Conservation (phyloP, 495 filamentous ascomycete genomes). For the Xylaria cubensis region DNA sequence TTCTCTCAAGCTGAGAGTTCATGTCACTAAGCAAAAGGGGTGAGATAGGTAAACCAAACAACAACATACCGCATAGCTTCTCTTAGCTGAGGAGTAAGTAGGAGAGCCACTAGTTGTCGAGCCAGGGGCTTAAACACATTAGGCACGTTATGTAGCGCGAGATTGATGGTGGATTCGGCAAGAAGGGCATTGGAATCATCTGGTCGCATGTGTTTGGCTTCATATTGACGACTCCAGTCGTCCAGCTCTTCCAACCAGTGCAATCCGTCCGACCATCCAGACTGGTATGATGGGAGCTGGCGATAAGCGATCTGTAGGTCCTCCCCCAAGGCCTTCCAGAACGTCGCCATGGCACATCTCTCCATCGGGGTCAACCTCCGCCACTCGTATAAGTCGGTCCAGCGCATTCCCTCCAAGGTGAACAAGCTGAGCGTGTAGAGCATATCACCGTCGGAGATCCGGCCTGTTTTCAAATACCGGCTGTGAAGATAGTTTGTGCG, state of each 20-base stretch:
- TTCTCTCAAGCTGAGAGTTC: neutral
- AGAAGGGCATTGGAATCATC: conserved; percentile 57
- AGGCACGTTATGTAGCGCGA: conserved; percentile 62
- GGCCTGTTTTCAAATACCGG: conserved; percentile 44
- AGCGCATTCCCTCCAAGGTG: conserved; percentile 45
- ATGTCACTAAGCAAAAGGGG: neutral
- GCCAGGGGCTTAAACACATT: conserved; percentile 48
- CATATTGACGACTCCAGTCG: conserved; percentile 61
- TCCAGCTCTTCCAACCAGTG: conserved; percentile 65
- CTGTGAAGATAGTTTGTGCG: conserved; percentile 59
- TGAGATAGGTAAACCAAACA: neutral
- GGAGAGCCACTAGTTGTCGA: conserved; percentile 54
- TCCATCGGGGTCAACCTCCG: conserved; percentile 50
- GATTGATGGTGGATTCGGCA: conserved; percentile 60
- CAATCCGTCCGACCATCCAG: conserved; percentile 59
- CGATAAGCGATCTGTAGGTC: conserved; percentile 50
- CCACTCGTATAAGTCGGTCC: conserved; percentile 51
- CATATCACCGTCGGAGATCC: conserved; percentile 52
- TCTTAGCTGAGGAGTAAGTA: conserved; percentile 66
- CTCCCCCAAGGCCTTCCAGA: conserved; percentile 49
- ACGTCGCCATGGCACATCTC: conserved; percentile 49
- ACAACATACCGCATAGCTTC: conserved; percentile 64
- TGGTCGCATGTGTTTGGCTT: conserved; percentile 62
- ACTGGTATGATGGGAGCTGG: conserved; percentile 33
- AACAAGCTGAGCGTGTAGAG: conserved; percentile 53